Evolutionary conservation across 345 rosid species (phyloP).

Genomic region (Combretum micranthum): DNA sequence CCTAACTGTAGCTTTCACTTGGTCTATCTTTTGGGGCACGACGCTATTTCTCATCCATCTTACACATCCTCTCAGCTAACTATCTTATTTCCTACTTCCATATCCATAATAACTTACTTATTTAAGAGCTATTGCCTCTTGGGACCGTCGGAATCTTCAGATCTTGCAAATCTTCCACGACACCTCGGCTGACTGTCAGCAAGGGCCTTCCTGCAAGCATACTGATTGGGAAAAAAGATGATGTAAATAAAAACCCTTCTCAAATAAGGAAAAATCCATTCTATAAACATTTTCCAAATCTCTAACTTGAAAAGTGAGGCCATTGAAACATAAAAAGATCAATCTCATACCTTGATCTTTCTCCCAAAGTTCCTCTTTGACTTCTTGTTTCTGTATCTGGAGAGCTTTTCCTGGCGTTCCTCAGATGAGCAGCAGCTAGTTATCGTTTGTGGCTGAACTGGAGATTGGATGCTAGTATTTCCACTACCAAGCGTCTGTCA

Average conservation of each 20-base stretch:
- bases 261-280: too few species aligned
- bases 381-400: constrained; percentile 88
- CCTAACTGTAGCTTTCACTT: constrained; percentile 10
- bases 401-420: constrained; percentile 90
- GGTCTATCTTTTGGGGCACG: too few species aligned
- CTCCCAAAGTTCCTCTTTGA: constrained; percentile 89
- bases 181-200: constrained; percentile 97
- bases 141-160: constrained; percentile 46
- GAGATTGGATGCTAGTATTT: constrained; percentile 41
- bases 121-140: constrained; percentile 34
- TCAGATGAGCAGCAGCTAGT: constrained; percentile 49
- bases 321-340: background rate
- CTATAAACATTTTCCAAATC: too few species aligned
- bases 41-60: too few species aligned
- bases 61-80: constrained; percentile 15
- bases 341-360: constrained; percentile 69
- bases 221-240: constrained; percentile 36
- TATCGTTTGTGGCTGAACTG: constrained; percentile 34
- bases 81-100: constrained; percentile 9
- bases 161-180: constrained; percentile 96
- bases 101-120: constrained; percentile 5
- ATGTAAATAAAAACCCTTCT: too few species aligned
- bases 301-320: background rate
- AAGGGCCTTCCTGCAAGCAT: constrained; percentile 99
- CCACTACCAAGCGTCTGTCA: constrained; percentile 70